Evolutionary conservation across 2,329 filamentous ascomycete genomes (phyloP).

Genomic region (Tolypocladium tundrense): DNA sequence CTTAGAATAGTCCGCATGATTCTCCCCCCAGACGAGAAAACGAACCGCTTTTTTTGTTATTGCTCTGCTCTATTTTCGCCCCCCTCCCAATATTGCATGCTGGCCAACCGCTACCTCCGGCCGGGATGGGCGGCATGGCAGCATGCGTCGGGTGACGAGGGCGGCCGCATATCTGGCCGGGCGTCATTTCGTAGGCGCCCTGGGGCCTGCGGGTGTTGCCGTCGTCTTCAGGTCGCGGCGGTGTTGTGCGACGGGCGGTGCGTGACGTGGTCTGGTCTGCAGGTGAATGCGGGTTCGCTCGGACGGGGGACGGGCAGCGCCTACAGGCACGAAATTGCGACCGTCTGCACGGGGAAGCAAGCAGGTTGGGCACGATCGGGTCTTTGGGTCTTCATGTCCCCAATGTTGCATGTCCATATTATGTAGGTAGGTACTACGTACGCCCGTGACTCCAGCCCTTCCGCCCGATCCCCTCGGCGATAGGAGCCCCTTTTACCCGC

Average conservation of each 20-base stretch:
- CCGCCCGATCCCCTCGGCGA: not conserved
- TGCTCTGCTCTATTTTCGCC: not conserved
- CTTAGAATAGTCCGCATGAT: not conserved
- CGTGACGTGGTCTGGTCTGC: not conserved
- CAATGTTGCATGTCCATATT: not conserved
- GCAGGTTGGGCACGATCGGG: not conserved
- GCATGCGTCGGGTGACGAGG: not conserved
- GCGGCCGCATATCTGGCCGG: conserved; percentile 1
- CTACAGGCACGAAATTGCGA: not conserved
- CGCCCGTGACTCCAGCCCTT: not conserved
- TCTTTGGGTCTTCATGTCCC: not conserved
- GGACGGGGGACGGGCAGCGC: not conserved
- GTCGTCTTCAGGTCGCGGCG: not conserved
- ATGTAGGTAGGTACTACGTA: not conserved
- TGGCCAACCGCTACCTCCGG: not conserved
- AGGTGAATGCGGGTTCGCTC: not conserved
- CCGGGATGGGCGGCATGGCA: too few relatives aligned
- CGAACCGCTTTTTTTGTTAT: not conserved
- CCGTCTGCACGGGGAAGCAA: not conserved
- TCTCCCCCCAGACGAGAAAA: not conserved
- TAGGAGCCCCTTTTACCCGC: not conserved
- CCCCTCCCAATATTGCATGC: not conserved
- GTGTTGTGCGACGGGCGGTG: not conserved
- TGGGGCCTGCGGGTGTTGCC: not conserved
- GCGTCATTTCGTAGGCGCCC: not conserved